Evolutionary conservation across 495 filamentous ascomycete species (phyloP).

Genomic region (Hyaloscypha variabilis): DNA sequence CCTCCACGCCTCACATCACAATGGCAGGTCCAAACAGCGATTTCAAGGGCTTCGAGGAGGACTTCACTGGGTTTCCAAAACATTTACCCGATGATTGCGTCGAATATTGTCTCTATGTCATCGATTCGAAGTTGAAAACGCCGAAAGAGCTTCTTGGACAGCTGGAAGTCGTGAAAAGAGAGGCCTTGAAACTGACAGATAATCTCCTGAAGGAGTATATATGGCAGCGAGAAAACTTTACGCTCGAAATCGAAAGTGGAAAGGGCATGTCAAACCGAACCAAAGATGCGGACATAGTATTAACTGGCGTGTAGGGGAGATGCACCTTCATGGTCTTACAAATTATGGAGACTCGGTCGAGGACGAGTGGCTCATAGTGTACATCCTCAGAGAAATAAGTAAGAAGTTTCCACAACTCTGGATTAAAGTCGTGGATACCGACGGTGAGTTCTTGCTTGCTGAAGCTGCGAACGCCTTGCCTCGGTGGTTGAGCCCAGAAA

Average conservation of each 20-base stretch:
- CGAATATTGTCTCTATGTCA: slow-evolving; percentile 79
- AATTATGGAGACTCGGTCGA: slow-evolving; percentile 93
- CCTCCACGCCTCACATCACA: not conserved
- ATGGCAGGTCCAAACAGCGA: slow-evolving; percentile 40
- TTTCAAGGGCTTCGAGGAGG: slow-evolving; percentile 49
- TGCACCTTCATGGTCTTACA: slow-evolving; percentile 68
- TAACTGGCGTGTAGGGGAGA: slow-evolving; percentile 35
- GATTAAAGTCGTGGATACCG: slow-evolving; percentile 80
- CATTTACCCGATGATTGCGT: slow-evolving; percentile 83
- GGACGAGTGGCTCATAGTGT: slow-evolving; percentile 97
- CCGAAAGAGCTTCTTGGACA: slow-evolving; percentile 46
- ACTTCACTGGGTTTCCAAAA: slow-evolving; percentile 68
- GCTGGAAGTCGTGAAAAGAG: slow-evolving; percentile 71
- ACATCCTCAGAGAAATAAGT: slow-evolving; percentile 82
- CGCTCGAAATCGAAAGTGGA: slow-evolving; percentile 56
- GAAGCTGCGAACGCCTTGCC: slow-evolving; percentile 91
- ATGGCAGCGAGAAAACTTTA: slow-evolving; percentile 87
- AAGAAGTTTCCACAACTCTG: slow-evolving; percentile 73
- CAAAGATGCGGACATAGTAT: slow-evolving; percentile 3
- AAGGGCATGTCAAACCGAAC: slow-evolving; percentile 52
- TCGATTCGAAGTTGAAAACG: slow-evolving; percentile 58
- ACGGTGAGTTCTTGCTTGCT: slow-evolving; percentile 93
- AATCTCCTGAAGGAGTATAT: slow-evolving; percentile 79
- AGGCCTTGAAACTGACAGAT: slow-evolving; percentile 62
- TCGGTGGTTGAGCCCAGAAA: slow-evolving; percentile 89